Conservation (phyloP, 1,139 yeast species). For the Suhomyces anneliseae region DNA sequence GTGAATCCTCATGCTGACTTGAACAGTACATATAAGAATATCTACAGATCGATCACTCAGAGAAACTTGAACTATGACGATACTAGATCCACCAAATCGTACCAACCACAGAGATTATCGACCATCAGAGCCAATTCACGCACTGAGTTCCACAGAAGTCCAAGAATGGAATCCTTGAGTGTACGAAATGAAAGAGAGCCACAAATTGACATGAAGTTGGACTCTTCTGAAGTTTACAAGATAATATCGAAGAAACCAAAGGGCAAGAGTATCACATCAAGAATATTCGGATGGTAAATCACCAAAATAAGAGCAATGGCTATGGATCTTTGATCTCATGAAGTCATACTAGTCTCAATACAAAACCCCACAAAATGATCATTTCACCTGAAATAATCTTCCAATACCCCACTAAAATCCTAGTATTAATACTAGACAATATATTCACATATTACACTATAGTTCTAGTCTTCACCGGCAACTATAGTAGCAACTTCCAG, state of each 20-base stretch:
- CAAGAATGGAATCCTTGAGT: background rate
- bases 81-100: slow-evolving; percentile 8
- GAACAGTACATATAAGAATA: slow-evolving; percentile 32
- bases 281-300: slow-evolving; percentile 16
- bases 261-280: slow-evolving; percentile 11
- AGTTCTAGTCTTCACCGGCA: too few relatives aligned
- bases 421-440: too few relatives aligned
- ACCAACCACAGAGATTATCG: slow-evolving; percentile 3
- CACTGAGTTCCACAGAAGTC: background rate
- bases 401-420: background rate
- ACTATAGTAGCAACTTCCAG: too few relatives aligned
- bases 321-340: too few relatives aligned
- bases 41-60: slow-evolving; percentile 40
- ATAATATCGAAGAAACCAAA: slow-evolving; percentile 5
- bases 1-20: slow-evolving; percentile 18
- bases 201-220: slow-evolving; percentile 5
- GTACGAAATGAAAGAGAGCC: background rate
- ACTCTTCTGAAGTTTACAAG: slow-evolving; percentile 20
- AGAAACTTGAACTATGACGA: slow-evolving; percentile 27
- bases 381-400: background rate
- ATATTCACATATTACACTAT: too few relatives aligned
- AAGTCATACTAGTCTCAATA: too few relatives aligned
- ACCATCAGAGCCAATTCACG: slow-evolving; percentile 3
- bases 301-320: background rate
- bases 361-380: too few relatives aligned